phyloP scores from a whole-genome alignment of 768 basidiomycete genomes.

The Trametes gibbosa region DNA sequence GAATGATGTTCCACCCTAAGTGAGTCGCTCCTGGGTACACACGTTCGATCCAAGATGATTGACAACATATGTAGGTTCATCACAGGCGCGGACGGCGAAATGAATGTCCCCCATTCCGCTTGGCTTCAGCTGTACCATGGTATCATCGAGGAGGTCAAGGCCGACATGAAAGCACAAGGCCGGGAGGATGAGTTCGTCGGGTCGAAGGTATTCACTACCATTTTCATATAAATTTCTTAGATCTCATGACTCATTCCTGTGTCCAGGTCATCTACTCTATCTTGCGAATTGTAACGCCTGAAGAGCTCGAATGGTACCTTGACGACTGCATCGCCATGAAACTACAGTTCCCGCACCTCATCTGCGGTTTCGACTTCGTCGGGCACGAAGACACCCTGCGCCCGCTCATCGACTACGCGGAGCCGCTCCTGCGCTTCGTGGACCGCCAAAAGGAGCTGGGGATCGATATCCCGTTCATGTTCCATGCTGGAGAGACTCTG shows the following conservation, averaged over 20 bases:
- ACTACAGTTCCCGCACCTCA: constrained; percentile 68
- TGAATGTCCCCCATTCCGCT: constrained; percentile 54
- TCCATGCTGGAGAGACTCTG: constrained; percentile 78
- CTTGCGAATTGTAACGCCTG: constrained; percentile 50
- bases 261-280: constrained; percentile 54
- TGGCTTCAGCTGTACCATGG: constrained; percentile 53
- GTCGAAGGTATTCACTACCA: constrained; percentile 47
- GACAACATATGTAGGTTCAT: constrained; percentile 42
- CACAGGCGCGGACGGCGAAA: constrained; percentile 51
- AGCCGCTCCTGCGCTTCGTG: constrained; percentile 57
- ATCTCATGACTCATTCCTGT: not conserved
- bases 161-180: constrained; percentile 46
- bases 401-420: constrained; percentile 61
- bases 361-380: constrained; percentile 79
- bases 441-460: constrained; percentile 52
- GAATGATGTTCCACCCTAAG: constrained; percentile 62
- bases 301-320: constrained; percentile 61
- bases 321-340: constrained; percentile 74
- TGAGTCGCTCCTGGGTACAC: constrained; percentile 25
- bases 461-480: constrained; percentile 70
- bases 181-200: constrained; percentile 62
- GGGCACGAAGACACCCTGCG: constrained; percentile 61
- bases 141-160: constrained; percentile 51
- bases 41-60: not conserved
- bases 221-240: not conserved